These are phyloP conservation scores for Hanseniaspora singularis DNA, from an alignment of 805 yeast genomes.

Conservation along the genomic window DNA sequence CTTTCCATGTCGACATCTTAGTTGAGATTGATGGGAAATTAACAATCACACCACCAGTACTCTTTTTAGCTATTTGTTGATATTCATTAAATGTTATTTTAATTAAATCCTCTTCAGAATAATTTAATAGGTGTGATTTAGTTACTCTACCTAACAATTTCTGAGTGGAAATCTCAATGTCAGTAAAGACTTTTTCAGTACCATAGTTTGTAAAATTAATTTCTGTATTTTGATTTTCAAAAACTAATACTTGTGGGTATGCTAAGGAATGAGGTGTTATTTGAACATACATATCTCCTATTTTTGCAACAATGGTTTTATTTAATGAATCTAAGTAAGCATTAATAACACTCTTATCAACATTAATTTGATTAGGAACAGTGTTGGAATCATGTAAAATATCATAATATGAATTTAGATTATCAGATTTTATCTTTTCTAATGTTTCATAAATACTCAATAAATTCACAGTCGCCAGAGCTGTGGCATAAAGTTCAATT, in stretches of 20 bases:
- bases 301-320: constrained; percentile 52
- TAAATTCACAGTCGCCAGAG: constrained; percentile 73
- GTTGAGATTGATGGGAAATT: constrained; percentile 65
- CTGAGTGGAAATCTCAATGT: constrained; percentile 47
- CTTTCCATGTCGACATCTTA: constrained; percentile 65
- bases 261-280: constrained; percentile 73
- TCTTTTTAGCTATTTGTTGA: constrained; percentile 41
- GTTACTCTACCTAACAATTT: constrained; percentile 55
- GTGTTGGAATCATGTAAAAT: constrained; percentile 51
- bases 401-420: constrained; percentile 58
- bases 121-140: constrained; percentile 37
- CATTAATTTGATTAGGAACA: constrained; percentile 20
- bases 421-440: constrained; percentile 60
- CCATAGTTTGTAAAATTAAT: constrained; percentile 38
- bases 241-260: constrained; percentile 63
- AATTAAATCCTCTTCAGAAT: constrained; percentile 37
- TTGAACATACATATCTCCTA: constrained; percentile 47
- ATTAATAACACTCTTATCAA: constrained; percentile 26
- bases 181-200: constrained; percentile 35
- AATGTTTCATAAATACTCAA: constrained; percentile 66
- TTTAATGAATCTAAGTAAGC: constrained; percentile 34
- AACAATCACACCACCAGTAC: constrained; percentile 70
- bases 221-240: constrained; percentile 43
- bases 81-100: constrained; percentile 43
- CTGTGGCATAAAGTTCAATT: constrained; percentile 57